Conservation (phyloP, 495 filamentous ascomycete genomes). For the Aspergillus conjunctus region DNA sequence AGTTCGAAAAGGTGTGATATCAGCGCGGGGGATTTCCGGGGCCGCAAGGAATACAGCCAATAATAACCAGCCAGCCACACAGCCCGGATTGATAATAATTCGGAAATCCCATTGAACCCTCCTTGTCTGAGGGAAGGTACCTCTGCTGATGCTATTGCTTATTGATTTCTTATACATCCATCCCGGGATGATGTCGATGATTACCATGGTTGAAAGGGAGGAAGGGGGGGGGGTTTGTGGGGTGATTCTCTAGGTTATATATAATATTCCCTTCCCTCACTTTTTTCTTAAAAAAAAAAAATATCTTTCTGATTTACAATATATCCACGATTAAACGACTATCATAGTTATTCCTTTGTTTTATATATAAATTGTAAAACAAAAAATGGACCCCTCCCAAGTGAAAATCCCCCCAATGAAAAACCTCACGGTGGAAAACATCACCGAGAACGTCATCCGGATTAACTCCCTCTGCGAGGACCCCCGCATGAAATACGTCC, state of each 20-base stretch:
- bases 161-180: slow-evolving; percentile 11
- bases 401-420: slow-evolving; percentile 62
- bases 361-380: too few relatives aligned
- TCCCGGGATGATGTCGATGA: too few relatives aligned
- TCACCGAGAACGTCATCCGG: slow-evolving; percentile 72
- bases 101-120: background rate
- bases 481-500: slow-evolving; percentile 68
- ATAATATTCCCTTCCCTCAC: slow-evolving; percentile 11
- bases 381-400: slow-evolving; percentile 55
- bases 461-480: slow-evolving; percentile 74
- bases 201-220: too few relatives aligned
- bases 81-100: background rate
- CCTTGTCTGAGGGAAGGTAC: background rate
- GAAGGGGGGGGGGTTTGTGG: background rate
- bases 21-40: slow-evolving; percentile 7
- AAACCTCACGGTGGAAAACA: slow-evolving; percentile 79
- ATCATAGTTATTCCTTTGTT: background rate
- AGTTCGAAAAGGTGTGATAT: too few relatives aligned
- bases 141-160: slow-evolving; percentile 1
- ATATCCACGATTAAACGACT: background rate
- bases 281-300: too few relatives aligned
- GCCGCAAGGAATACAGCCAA: background rate
- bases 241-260: too few relatives aligned
- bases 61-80: background rate
- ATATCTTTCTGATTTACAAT: slow-evolving; percentile 7